phyloP scores from a whole-genome alignment of 805 yeast species.

The Starmerella bacillaris region DNA sequence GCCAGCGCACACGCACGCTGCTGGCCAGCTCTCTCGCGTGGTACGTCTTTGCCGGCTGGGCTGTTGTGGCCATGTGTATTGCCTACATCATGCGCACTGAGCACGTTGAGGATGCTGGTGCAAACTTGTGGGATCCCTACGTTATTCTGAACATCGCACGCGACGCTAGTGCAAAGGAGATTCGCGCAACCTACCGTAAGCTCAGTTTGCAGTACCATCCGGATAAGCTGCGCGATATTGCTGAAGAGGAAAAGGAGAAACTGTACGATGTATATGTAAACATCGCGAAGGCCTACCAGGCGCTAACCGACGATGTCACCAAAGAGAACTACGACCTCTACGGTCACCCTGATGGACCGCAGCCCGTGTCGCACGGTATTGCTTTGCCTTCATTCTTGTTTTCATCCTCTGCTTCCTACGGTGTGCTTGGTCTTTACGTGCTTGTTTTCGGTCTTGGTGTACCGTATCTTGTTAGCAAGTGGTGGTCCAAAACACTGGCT shows the following conservation, averaged over 20 bases:
- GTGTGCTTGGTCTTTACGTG: slow-evolving; percentile 50
- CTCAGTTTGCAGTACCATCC: slow-evolving; percentile 83
- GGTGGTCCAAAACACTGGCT: slow-evolving; percentile 78
- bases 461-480: slow-evolving; percentile 62
- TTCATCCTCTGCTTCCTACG: slow-evolving; percentile 57
- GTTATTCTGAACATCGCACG: slow-evolving; percentile 58
- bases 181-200: slow-evolving; percentile 70
- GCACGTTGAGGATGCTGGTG: slow-evolving; percentile 20
- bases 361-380: slow-evolving; percentile 74
- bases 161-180: slow-evolving; percentile 53
- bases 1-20: neutral
- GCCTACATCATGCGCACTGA: slow-evolving; percentile 22
- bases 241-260: slow-evolving; percentile 38
- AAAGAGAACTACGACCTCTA: slow-evolving; percentile 66
- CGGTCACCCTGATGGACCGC: slow-evolving; percentile 98
- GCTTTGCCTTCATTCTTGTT: slow-evolving; percentile 85
- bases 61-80: slow-evolving; percentile 30
- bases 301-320: slow-evolving; percentile 76
- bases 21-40: slow-evolving; percentile 4
- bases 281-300: slow-evolving; percentile 82
- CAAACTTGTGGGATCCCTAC: slow-evolving; percentile 62
- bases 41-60: slow-evolving; percentile 42
- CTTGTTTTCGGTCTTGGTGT: slow-evolving; percentile 55
- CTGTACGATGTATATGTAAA: slow-evolving; percentile 64
- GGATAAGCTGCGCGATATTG: slow-evolving; percentile 49